phyloP scores from a whole-genome alignment of 768 basidiomycete species.

The Kwoniella dendrophila region DNA sequence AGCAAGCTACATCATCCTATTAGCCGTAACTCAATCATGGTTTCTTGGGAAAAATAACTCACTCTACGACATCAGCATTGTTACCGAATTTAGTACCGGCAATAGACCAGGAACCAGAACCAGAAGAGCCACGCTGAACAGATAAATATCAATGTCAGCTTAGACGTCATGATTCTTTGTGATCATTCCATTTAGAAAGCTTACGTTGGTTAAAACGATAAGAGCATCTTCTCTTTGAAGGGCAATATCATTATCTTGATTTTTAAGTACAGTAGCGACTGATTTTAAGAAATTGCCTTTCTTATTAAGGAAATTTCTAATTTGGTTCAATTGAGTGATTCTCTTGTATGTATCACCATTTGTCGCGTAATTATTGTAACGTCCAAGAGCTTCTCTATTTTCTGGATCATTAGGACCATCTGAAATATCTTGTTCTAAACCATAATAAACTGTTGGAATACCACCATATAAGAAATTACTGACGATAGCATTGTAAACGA shows the following conservation, averaged over 20 bases:
- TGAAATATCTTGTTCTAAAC: constrained; percentile 40
- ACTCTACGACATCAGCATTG: constrained; percentile 35
- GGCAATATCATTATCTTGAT: constrained; percentile 33
- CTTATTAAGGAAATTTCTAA: constrained; percentile 28
- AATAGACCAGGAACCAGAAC: constrained; percentile 30
- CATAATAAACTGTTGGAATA: constrained; percentile 48
- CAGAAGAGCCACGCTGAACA: constrained; percentile 31
- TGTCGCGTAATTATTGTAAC: constrained; percentile 38
- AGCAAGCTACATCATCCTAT: constrained; percentile 26
- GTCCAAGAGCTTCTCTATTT: constrained; percentile 45
- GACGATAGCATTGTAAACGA: constrained; percentile 40
- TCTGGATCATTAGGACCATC: constrained; percentile 35
- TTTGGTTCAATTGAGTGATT: constrained; percentile 39
- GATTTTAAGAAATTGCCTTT: constrained; percentile 23
- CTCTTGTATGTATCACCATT: constrained; percentile 27
- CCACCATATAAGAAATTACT: constrained; percentile 37
- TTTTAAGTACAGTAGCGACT: constrained; percentile 17
- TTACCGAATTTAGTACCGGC: constrained; percentile 23
- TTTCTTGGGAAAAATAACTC: constrained; percentile 24
- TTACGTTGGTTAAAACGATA: constrained; percentile 48
- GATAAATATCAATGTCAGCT: background rate
- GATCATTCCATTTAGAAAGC: constrained; percentile 3
- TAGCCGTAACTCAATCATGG: background rate
- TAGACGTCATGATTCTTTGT: background rate
- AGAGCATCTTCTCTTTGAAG: constrained; percentile 26